Evolutionary conservation across 768 basidiomycete genomes (phyloP).

Genomic region (Pluteus cervinus): DNA sequence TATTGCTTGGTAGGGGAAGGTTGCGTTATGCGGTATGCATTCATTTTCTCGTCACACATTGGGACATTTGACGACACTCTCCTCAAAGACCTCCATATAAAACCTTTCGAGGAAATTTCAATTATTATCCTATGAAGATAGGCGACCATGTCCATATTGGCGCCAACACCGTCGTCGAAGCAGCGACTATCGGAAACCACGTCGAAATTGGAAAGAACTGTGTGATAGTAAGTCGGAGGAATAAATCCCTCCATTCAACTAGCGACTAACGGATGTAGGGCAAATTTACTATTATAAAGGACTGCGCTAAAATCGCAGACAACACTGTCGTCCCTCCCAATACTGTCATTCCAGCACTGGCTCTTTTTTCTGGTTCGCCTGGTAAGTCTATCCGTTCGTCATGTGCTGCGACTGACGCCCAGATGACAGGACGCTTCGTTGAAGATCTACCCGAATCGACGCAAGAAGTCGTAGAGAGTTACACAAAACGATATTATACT

Average conservation of each 20-base stretch:
- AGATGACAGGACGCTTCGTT: conserved; percentile 59
- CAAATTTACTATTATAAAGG: conserved; percentile 95
- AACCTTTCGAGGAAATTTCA: conserved; percentile 86
- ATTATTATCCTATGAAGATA: conserved; percentile 97
- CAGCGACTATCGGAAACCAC: conserved; percentile 89
- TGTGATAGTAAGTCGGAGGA: conserved; percentile 77
- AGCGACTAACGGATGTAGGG: conserved; percentile 49
- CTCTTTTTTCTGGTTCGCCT: conserved; percentile 84
- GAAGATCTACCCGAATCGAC: conserved; percentile 91
- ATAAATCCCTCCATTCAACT: background rate
- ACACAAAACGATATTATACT: conserved; percentile 81
- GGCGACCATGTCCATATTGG: conserved; percentile 96
- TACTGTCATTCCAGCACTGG: conserved; percentile 86
- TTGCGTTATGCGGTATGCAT: conserved; percentile 71
- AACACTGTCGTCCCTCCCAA: conserved; percentile 87
- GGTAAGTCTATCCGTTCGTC: conserved; percentile 38
- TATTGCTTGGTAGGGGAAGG: conserved; percentile 91
- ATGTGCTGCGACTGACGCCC: conserved; percentile 1
- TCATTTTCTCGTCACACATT: background rate
- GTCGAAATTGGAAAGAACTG: conserved; percentile 96
- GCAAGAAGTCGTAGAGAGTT: conserved; percentile 83
- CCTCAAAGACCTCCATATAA: conserved; percentile 72
- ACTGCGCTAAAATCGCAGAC: conserved; percentile 87
- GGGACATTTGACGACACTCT: conserved; percentile 1
- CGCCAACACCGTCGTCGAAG: conserved; percentile 83